phyloP scores from a whole-genome alignment of 2,329 filamentous ascomycete species.

The Triangularia verruculosa region DNA sequence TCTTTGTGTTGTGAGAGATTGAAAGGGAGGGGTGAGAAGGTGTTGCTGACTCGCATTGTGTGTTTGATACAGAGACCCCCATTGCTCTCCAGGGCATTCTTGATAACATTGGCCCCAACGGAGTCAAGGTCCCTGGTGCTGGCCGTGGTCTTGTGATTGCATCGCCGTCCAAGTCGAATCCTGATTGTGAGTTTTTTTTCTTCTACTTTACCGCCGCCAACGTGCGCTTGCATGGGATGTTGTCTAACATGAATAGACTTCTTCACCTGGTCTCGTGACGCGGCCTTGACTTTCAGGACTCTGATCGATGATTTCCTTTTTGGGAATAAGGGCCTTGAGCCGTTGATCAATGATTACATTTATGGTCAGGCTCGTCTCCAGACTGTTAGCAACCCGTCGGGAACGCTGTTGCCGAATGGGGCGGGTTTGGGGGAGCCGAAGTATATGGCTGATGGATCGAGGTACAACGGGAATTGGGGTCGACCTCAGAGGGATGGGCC shows the following conservation, averaged over 20 bases:
- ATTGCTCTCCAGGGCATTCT: constrained; percentile 51
- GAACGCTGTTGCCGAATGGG: constrained; percentile 48
- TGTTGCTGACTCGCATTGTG: constrained; percentile 35
- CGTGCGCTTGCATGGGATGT: constrained; percentile 44
- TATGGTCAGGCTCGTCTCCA: constrained; percentile 64
- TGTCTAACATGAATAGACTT: constrained; percentile 37
- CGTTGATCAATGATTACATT: constrained; percentile 65
- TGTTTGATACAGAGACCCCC: constrained; percentile 46
- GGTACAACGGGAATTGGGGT: constrained; percentile 66
- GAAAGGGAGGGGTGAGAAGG: not conserved
- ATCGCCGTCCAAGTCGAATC: constrained; percentile 49
- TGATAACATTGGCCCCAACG: constrained; percentile 56
- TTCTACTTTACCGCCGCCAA: too few species aligned
- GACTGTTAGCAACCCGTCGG: constrained; percentile 65
- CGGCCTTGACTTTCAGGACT: constrained; percentile 65
- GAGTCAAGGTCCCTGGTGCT: constrained; percentile 42
- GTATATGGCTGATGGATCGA: constrained; percentile 60
- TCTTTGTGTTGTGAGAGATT: not conserved
- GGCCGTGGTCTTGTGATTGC: constrained; percentile 52
- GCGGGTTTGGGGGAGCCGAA: constrained; percentile 69
- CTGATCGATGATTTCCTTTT: constrained; percentile 63
- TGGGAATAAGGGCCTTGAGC: constrained; percentile 57
- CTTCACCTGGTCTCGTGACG: constrained; percentile 75
- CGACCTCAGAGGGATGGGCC: constrained; percentile 78
- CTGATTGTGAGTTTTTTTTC: constrained; percentile 41